Evolutionary conservation across 345 rosid genomes (phyloP).

Genomic region (Salix caprea): DNA sequence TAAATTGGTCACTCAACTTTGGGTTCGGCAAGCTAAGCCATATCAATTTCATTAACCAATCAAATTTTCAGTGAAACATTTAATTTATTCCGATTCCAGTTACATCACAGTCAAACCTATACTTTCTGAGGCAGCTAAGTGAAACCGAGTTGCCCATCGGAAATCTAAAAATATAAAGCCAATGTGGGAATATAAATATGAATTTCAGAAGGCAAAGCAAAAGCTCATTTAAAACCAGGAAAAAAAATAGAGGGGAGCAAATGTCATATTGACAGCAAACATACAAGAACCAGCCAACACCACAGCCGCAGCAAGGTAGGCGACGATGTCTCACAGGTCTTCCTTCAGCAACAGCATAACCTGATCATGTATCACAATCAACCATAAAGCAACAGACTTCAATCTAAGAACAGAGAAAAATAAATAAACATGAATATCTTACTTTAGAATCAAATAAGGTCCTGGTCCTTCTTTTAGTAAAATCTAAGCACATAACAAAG

Average conservation of each 20-base stretch:
- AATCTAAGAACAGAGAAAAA: background rate
- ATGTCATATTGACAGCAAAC: slow-evolving; percentile 14
- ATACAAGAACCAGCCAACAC: slow-evolving; percentile 88
- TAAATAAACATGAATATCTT: background rate
- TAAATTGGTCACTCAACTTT: background rate
- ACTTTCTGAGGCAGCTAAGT: background rate
- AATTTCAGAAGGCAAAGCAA: background rate
- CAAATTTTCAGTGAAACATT: background rate
- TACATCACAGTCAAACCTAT: background rate
- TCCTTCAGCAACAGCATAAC: slow-evolving; percentile 84
- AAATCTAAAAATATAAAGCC: background rate
- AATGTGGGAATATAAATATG: background rate
- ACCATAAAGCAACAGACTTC: background rate
- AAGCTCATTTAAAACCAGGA: background rate
- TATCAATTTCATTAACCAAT: background rate
- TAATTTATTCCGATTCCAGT: background rate
- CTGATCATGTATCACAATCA: slow-evolving; percentile 24
- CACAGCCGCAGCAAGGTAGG: slow-evolving; percentile 86
- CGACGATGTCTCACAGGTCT: slow-evolving; percentile 65
- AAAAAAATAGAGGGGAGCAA: background rate
- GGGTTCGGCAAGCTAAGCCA: background rate
- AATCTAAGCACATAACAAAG: background rate
- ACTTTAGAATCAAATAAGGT: no score
- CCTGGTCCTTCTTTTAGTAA: no score
- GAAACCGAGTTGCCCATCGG: background rate